phyloP scores from a whole-genome alignment of 106 monocot genomes.

The Dendrobium chrysotoxum region DNA sequence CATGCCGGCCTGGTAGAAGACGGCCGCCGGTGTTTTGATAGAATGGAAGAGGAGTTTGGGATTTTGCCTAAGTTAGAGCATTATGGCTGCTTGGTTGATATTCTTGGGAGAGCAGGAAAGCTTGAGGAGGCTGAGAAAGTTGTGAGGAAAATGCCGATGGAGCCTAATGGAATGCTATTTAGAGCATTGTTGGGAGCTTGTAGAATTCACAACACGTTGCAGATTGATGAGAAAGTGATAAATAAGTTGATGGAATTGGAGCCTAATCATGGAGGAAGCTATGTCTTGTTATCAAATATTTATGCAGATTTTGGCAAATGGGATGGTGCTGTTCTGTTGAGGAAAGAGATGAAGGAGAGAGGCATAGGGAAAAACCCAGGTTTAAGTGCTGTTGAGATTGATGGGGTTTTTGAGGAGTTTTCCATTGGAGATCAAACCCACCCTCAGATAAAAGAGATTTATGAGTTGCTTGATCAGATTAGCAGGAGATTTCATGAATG shows the following conservation, averaged over 20 bases:
- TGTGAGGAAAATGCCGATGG: conserved; percentile 23
- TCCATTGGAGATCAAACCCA: conserved; percentile 22
- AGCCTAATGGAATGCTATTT: conserved; percentile 25
- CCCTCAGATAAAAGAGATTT: conserved; percentile 25
- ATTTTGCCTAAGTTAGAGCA: conserved; percentile 30
- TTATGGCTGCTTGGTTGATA: conserved; percentile 45
- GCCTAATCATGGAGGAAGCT: conserved; percentile 33
- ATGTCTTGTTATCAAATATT: conserved; percentile 53
- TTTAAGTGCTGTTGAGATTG: conserved; percentile 40
- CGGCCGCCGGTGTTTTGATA: conserved; percentile 23
- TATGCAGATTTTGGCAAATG: conserved; percentile 33
- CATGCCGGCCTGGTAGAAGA: conserved; percentile 42
- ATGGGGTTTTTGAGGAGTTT: conserved; percentile 37
- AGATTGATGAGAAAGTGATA: conserved; percentile 11
- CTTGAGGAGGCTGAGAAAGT: conserved; percentile 33
- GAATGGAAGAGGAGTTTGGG: conserved; percentile 15
- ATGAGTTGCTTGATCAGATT: conserved; percentile 26
- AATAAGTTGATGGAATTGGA: conserved; percentile 19
- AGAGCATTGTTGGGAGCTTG: conserved; percentile 34
- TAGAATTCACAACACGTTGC: conserved; percentile 14
- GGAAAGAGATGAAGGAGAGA: conserved; percentile 35
- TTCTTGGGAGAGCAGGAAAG: conserved; percentile 35
- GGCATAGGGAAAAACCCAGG: conserved; percentile 45
- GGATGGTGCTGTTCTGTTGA: conserved; percentile 33
- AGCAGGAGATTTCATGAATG: conserved; percentile 14